Evolutionary conservation across 768 basidiomycete species (phyloP).

Genomic region (Tephrocybe sp.): DNA sequence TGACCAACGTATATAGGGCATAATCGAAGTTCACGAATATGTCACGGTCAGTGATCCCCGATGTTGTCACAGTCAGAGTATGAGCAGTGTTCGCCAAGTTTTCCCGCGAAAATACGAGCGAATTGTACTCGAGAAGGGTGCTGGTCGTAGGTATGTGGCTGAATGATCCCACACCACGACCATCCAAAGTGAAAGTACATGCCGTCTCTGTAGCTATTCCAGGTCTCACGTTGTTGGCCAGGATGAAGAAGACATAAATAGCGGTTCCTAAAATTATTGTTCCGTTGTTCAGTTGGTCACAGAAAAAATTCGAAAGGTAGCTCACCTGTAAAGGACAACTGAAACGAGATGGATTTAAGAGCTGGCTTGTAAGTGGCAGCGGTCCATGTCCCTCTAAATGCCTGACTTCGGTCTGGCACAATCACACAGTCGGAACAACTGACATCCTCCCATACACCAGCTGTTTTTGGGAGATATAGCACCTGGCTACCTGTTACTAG

Average conservation of each 20-base stretch:
- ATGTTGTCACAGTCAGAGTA: conserved; percentile 29
- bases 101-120: conserved; percentile 25
- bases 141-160: conserved; percentile 26
- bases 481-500: conserved; percentile 23
- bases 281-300: background rate
- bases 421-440: conserved; percentile 13
- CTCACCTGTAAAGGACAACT: conserved; percentile 14
- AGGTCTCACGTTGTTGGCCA: conserved; percentile 25
- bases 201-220: conserved; percentile 22
- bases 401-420: conserved; percentile 7
- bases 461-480: conserved; percentile 22
- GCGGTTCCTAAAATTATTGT: conserved; percentile 26
- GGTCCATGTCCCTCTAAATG: conserved; percentile 20
- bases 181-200: conserved; percentile 31
- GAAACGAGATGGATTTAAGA: conserved; percentile 13
- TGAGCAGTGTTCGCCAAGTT: conserved; percentile 28
- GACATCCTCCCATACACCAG: conserved; percentile 15
- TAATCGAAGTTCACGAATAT: conserved; percentile 42
- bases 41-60: conserved; percentile 22
- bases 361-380: conserved; percentile 19
- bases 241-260: conserved; percentile 36
- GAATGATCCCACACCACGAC: background rate
- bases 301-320: background rate
- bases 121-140: conserved; percentile 26
- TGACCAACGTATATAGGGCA: conserved; percentile 37